Base-by-base conservation (phyloP, 2,329 filamentous ascomycete species). In the Clonostachys solani region DNA sequence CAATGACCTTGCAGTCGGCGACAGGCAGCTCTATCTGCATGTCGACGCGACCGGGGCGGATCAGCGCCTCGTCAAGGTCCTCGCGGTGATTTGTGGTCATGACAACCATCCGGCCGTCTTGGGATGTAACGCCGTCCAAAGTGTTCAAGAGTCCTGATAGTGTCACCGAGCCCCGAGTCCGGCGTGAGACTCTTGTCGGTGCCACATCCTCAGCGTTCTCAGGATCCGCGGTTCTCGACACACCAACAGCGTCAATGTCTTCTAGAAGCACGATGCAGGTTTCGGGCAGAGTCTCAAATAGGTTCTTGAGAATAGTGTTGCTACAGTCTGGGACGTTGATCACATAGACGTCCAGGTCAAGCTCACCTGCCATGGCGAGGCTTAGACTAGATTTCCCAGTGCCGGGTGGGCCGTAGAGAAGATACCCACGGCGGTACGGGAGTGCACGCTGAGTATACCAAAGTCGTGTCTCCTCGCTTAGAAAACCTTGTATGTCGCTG, bases 331-430 rank as follows among this genome's bases (percentile, higher is more conserved):
- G 23, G 23, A 29, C 23, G 23, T 29, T 29, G 23, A 29, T 29
- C 23, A 29, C 23, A 29, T 29, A 29, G 23, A 29, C 23, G 9
- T 29, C 23, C 23, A 29, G 23, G 23, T 29, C 23, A 29, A 29
- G 70, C 56, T 81, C 77, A 6, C 86, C 86, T 0, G 86, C 84
- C 44, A 88, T 73, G 0, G 86, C 86, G 37, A 89, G 75, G 52
- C 80, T 84, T 1, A 89, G 73, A 43, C 82, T 95, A 13, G 92
- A 96, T 78, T 96, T 96, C 62, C 92, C 92, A 12, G 91, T 96
- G 63, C 94, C 94, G 2, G 94, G 94, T 29, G 94, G 94, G 2
- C 94, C 94, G 66, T 97, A 99, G 8, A 99, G 83, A 49, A 99
- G 78, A 40, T 99, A 94, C 75, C 94, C 94, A 49, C 94, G 90